Percentiles rank a stretch among this genome's conserved stretches.
These are phyloP conservation scores for Didymella pinodella DNA, from an alignment of 2,329 filamentous ascomycete species.

Conservation along the genomic window DNA sequence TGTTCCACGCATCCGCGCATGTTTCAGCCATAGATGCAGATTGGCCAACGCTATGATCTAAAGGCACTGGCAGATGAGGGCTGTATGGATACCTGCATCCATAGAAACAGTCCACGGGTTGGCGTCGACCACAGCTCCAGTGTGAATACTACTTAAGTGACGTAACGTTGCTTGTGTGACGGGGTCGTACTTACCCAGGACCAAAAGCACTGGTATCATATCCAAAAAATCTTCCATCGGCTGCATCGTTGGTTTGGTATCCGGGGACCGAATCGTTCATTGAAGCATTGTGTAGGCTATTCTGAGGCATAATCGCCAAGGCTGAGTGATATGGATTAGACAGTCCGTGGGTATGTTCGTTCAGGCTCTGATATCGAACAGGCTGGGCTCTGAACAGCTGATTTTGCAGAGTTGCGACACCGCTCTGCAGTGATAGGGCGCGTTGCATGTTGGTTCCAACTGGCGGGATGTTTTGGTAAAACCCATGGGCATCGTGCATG, in stretches of 20 bases:
- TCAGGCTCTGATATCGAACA: background rate
- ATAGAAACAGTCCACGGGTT: background rate
- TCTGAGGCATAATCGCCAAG: background rate
- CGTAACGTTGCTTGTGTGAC: background rate
- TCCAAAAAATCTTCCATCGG: background rate
- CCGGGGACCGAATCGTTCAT: background rate
- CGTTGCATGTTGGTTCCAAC: background rate
- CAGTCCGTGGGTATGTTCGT: background rate
- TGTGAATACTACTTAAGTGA: background rate
- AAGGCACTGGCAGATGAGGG: no score
- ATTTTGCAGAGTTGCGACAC: background rate
- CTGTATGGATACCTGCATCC: background rate
- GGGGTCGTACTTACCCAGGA: background rate
- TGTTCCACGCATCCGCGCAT: background rate
- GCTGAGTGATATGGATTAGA: background rate
- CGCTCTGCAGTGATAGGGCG: background rate
- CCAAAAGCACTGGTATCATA: background rate
- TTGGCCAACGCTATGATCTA: no score
- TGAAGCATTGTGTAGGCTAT: background rate
- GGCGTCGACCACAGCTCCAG: background rate
- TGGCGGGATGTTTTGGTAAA: background rate
- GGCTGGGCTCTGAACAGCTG: background rate
- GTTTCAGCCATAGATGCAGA: background rate
- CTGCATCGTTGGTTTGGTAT: background rate
- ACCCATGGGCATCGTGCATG: background rate